phyloP scores from a whole-genome alignment of 345 rosid genomes.

The Aurinia saxatilis region DNA sequence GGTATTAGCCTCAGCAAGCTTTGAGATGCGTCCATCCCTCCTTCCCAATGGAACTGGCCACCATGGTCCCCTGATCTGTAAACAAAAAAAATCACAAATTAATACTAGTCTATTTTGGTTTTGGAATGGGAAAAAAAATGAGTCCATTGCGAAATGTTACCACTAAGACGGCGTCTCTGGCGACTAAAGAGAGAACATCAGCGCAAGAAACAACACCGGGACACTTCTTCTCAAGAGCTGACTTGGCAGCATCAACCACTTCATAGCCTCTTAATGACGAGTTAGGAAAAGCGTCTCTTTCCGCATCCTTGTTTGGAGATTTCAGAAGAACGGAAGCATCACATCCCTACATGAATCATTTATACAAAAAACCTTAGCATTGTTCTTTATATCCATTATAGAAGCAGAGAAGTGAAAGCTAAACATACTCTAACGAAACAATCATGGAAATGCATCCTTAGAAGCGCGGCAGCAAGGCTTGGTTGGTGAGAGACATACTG shows the following conservation, averaged over 20 bases:
- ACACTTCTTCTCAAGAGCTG: conserved; percentile 34
- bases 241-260: conserved; percentile 42
- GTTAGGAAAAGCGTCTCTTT: conserved; percentile 40
- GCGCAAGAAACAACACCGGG: conserved; percentile 55
- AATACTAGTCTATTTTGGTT: neutral
- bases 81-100: neutral
- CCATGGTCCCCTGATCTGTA: conserved; percentile 45
- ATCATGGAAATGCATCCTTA: conserved; percentile 52
- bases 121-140: neutral
- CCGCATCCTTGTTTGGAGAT: conserved; percentile 35
- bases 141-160: conserved; percentile 1
- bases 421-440: conserved; percentile 43
- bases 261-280: conserved; percentile 38
- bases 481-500: conserved; percentile 27
- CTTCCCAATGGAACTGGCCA: conserved; percentile 58
- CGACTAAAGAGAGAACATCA: conserved; percentile 54
- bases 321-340: conserved; percentile 45
- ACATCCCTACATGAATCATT: conserved; percentile 39
- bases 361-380: neutral
- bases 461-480: conserved; percentile 39
- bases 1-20: conserved; percentile 18
- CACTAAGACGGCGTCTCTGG: conserved; percentile 48
- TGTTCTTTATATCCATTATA: neutral
- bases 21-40: conserved; percentile 52
- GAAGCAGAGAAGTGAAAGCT: neutral